A percentile compares a stretch with the other conserved stretches of the same genome.
Conservation (phyloP, 306 rosid genomes). For the Vachellia collinsii region DNA sequence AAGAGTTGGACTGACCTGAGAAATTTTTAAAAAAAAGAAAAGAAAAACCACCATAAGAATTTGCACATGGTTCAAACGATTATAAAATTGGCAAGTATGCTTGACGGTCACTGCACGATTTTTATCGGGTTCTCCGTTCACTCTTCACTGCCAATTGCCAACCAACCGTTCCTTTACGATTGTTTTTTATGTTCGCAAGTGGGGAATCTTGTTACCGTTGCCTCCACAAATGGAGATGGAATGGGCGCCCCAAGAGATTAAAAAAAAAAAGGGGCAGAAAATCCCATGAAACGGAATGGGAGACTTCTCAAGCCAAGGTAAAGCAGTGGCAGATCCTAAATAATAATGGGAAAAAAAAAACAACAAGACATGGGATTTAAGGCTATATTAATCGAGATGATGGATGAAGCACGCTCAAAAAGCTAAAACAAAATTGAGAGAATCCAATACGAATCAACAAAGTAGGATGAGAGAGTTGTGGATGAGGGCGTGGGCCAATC, state of each 20-base stretch:
- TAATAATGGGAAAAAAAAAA: background rate
- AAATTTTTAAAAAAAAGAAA: too few relatives aligned
- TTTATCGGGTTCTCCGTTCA: conserved; percentile 5
- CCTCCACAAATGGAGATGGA: background rate
- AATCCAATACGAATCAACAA: conserved; percentile 37
- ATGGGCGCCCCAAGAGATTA: background rate
- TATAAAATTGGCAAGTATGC: conserved; percentile 36
- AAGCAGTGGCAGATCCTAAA: background rate
- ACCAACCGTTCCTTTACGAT: conserved; percentile 17
- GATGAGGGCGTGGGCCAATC: conserved; percentile 41
- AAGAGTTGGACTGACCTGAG: background rate
- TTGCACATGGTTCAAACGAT: conserved; percentile 28
- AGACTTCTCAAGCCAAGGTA: conserved; percentile 23
- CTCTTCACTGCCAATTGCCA: background rate
- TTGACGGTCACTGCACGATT: conserved; percentile 53
- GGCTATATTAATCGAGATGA: background rate
- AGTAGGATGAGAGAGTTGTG: conserved; percentile 33
- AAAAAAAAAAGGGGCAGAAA: background rate
- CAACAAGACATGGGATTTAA: background rate
- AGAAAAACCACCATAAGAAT: background rate
- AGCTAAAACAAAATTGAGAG: conserved; percentile 5
- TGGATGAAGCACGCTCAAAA: conserved; percentile 21
- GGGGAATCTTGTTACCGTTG: conserved; percentile 36
- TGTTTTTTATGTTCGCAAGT: conserved; percentile 19
- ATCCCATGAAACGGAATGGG: conserved; percentile 6